Base-by-base conservation (phyloP, 768 basidiomycete genomes). In the Paxillus ammoniavirescens region DNA sequence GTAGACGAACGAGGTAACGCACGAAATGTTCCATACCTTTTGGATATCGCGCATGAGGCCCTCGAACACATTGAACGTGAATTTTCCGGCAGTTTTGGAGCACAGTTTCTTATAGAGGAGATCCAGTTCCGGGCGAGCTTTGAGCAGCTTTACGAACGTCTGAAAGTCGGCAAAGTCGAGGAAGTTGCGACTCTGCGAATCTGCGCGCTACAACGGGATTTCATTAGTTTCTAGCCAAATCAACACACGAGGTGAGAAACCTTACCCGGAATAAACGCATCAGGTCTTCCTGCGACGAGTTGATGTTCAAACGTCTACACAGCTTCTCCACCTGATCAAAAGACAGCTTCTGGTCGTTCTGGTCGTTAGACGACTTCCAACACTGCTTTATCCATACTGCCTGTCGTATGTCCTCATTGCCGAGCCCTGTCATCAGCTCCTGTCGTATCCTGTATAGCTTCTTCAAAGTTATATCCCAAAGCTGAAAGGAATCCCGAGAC, bases 111-210 rank as follows among this genome's bases (percentile, higher is more conserved):
- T 72, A 67, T 86, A 89, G 8, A 97, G 69, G 0, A 73, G 63
- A 49, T 89, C 84, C 1, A 98, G 67, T 45, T 98, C 96, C 0
- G 89, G 86, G 14, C 96, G 83, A n/a, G 79, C 76, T 66, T 93
- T 95, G 52, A 97, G 79, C 31, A 84, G 68, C 63, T 87, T 89
- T 57, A 95, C 88, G 56, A 98, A 93, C 12, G 72, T 75, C 59
- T 89, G 86, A 67, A 96, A 98, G 52, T 85, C 87, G 1, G 75
- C 57, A 62, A 93, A 93, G 65, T 92, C 83, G 31, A 97, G 81
- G 56, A 78, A 82, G 0, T 80, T 82, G 1, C 75, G 75, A 12
- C 73, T 65, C 47, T 77, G 68, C 3, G 70, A 66, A 67, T 93
- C 90, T 8, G 86, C 84, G 71, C 79, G 76, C 90, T 92, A 60